Base-by-base conservation (phyloP, 768 basidiomycete species). In the Phylloporus sp. region DNA sequence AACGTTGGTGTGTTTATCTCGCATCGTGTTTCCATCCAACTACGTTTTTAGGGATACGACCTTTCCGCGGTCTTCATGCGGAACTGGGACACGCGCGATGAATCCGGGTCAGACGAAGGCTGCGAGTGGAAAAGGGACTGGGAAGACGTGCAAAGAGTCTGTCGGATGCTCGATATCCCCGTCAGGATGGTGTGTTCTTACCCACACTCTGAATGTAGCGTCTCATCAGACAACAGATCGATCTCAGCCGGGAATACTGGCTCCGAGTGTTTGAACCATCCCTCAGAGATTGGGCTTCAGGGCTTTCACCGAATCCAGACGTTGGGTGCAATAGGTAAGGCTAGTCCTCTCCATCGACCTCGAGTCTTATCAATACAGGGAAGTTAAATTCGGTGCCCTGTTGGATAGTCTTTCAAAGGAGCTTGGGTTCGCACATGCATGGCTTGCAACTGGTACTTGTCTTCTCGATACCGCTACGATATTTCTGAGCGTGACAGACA, bases 71-170 rank as follows among this genome's bases (percentile, higher is more conserved):
- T 97, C 1, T 97, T 86, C 68, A 98, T 98, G 95, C 81, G 91
- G 20, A 97, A 98, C 53, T 98, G 95, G 95, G 89, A 92, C 59
- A 87, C 86, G 3, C 77, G 85, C 35, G 89, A 93, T 61, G 91
- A 94, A 70, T 81, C 76, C 23, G 86, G 81, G 16, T 79, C 83
- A 0, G 88, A 88, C 62, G 76, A 74, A n/a, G 88, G 89, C 4
- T 98, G 95, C 59, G 91, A 94, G 67, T 98, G 95, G 95, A 87
- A 97, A 70, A 86, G 84, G 53, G 95, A 97, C 61, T 97, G 89
- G 88, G 81, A 87, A 54, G 92, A 95, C 65, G 95, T 97, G 2
- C 85, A 85, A 60, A 72, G 74, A 16, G 89, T 97, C 12, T 93
- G 92, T 63, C 78, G 72, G 45, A 73, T 79, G 59, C 77, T 87